Evolutionary conservation across 441 rosid genomes (phyloP), one percentile per base, ranked within the genome.

Genomic region (Raphanus hybrid): DNA sequence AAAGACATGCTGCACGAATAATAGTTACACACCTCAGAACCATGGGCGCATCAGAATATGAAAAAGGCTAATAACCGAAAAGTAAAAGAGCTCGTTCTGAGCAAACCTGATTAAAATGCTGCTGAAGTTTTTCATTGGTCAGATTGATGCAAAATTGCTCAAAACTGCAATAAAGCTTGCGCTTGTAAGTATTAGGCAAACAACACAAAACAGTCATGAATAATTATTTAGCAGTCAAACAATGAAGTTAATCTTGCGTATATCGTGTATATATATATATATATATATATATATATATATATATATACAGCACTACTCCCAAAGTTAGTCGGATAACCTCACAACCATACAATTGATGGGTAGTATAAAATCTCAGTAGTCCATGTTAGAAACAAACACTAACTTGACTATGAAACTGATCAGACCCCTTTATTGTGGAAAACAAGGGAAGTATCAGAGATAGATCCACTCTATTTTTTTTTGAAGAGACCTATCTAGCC

Each of bases 81-180:
- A 57, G 64, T 23, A 14, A 71, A 76, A 66, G 54, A 60, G 58
- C 34, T 65, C 37, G 10, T 74, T 76, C 58, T 11, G 14, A 64
- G 65, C 80, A 72, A 69, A 92, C 97, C 97, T 92, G 97, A 84
- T 91, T 92, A 82, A 91, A 92, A 84, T 91, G 94, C 63, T 92
- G 97, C 78, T 91, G 97, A 72, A 92, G 97, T 76, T 92, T 92
- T 78, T 92, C 97, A 83, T 92, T 92, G 5, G 97, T 91, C 84
- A 92, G 86, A 83, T 92, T 92, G 85, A 92, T 92, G 79, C 97
- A 92, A 70, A 92, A 92, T 80, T 92, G 97, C 88, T 92, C 97
- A 79, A 92, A 92, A 85, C 84, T 81, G 79, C 70, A 78, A 57
- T 7, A 32, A 71, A 74, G 3, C 41, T 62, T 20, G 41, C 14